Evolutionary conservation across 305 asterid species (phyloP), one percentile per base, ranked within the genome.

Genomic region (Rubia tinctorum): DNA sequence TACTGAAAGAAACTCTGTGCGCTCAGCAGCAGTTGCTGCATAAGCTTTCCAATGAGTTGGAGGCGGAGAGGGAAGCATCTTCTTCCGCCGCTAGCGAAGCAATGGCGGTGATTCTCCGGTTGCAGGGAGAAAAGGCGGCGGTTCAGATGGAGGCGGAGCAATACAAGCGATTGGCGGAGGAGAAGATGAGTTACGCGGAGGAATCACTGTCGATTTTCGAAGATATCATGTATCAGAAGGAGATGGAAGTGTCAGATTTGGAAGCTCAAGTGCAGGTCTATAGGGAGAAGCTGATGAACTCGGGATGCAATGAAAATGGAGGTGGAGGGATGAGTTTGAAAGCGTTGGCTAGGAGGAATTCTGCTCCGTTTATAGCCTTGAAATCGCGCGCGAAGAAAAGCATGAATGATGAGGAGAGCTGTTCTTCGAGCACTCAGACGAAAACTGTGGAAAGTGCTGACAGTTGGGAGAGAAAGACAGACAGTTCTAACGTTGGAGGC

Each of bases 81-180:
- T 86, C 98, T 67, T 83, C 86, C 45, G 93, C 97, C 2, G 96
- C 97, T n/a, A 88, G 93, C 17, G 97, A 94, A 81, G 91, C 99
- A 3, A 62, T 94, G 20, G 85, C 93, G 0, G 91, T 91, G 78
- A 94, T 94, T 68, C 56, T 90, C 22, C 96, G 97, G 25, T 84
- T 94, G 10, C 96, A 94, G 79, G 97, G 93, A 56, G 99, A 94
- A 72, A 94, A 91, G 62, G 97, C 96, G 10, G 90, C 93, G 0
- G 91, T 94, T 3, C 86, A 90, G 69, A 87, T 94, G 97, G 99
- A 91, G 77, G 88, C 97, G 0, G 97, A 94, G 78, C 97, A 91
- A 68, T 94, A 90, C 60, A 91, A 91, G 80, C 83, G 99, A 81
- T 69, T 91, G 79, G 89, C 91, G 0, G 99, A 94, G 84, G 97